These are phyloP conservation scores for Phaeodactylum tricornutum DNA, from an alignment of 108 stramenopile species.

Conservation along the genomic window DNA sequence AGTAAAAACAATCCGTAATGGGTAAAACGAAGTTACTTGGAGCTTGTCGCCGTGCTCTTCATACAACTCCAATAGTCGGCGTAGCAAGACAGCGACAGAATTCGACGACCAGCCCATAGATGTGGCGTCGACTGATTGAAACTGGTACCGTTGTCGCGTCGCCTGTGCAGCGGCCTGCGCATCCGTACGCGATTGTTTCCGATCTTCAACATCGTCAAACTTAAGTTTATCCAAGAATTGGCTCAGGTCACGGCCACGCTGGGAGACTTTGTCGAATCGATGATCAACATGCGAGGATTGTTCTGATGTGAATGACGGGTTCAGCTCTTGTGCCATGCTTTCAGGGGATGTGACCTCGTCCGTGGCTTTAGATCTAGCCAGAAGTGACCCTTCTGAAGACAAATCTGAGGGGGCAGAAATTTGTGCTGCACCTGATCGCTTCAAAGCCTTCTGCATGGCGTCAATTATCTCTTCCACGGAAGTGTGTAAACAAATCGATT, in stretches of 20 bases:
- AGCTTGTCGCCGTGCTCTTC: slow-evolving; percentile 44
- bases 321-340: not conserved
- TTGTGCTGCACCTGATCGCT: slow-evolving; percentile 19
- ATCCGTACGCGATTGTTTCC: slow-evolving; percentile 45
- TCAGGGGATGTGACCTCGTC: not conserved
- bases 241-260: not conserved
- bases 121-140: slow-evolving; percentile 64
- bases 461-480: slow-evolving; percentile 43
- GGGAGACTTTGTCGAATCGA: not conserved
- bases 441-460: slow-evolving; percentile 35
- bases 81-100: slow-evolving; percentile 39
- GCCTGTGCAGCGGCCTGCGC: slow-evolving; percentile 58
- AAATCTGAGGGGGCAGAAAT: not conserved
- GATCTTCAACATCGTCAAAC: slow-evolving; percentile 34
- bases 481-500: slow-evolving; percentile 36
- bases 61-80: slow-evolving; percentile 38
- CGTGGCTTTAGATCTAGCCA: too few relatives aligned
- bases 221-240: not conserved
- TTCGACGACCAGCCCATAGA: slow-evolving; percentile 64
- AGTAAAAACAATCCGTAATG: slow-evolving; percentile 50
- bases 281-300: not conserved
- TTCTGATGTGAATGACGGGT: not conserved
- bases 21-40: slow-evolving; percentile 65
- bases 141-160: slow-evolving; percentile 50
- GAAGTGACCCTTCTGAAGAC: too few relatives aligned